Conservation (phyloP, 1,284 basidiomycete species). For the Pseudozyma sp. region DNA sequence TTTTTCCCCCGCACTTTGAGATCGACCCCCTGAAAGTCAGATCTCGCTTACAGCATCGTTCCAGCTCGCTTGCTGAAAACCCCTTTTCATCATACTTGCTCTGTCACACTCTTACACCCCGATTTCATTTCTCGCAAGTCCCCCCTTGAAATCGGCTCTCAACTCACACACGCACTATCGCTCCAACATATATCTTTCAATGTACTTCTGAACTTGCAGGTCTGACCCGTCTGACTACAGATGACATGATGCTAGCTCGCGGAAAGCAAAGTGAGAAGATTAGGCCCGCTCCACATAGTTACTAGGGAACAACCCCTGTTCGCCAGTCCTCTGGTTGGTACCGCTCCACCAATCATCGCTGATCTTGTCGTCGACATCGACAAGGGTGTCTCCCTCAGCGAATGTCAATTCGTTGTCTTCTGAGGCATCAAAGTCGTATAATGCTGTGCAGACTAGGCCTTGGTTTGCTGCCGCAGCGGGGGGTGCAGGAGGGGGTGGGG, state of each 20-base stretch:
- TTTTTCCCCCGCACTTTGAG: too few species aligned
- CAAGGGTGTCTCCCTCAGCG: conserved; percentile 63
- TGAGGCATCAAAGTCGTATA: conserved; percentile 68
- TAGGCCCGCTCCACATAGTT: conserved; percentile 58
- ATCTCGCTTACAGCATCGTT: too few species aligned
- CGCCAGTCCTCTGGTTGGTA: conserved; percentile 58
- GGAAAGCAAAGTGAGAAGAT: not conserved
- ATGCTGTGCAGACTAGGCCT: conserved; percentile 53
- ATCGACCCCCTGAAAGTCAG: too few species aligned
- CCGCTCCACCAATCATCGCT: conserved; percentile 69
- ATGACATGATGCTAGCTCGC: not conserved
- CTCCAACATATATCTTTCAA: not conserved
- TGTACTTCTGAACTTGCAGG: not conserved
- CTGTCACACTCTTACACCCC: too few species aligned
- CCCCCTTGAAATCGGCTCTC: too few species aligned
- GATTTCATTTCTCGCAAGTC: too few species aligned
- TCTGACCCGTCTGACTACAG: too few species aligned
- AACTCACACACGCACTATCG: not conserved
- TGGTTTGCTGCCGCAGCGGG: conserved; percentile 10
- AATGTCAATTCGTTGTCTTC: conserved; percentile 67
- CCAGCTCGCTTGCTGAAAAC: too few species aligned
- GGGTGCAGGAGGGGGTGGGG: conserved; percentile 27
- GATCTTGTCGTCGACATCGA: conserved; percentile 64
- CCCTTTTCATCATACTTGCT: too few species aligned
- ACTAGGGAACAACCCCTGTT: conserved; percentile 73